Percentiles rank a stretch among this genome's conserved stretches.
These are phyloP conservation scores for Penicillium brasilianum DNA, from an alignment of 2,329 filamentous ascomycete species.

Conservation along the genomic window DNA sequence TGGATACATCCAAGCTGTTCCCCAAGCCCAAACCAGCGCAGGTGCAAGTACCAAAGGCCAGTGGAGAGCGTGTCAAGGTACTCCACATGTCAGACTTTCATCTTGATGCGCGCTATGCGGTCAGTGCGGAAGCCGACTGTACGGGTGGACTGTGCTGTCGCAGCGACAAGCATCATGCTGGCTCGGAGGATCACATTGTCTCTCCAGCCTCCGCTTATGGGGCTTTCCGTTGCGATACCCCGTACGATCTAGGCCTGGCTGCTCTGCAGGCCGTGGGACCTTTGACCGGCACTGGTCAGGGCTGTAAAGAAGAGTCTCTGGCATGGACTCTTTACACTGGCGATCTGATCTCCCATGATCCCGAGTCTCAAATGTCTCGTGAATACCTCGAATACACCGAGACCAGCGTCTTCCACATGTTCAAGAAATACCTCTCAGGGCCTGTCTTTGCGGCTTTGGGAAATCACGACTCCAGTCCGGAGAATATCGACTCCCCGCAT, in stretches of 20 bases:
- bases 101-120: constrained; percentile 60
- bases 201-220: constrained; percentile 61
- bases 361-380: constrained; percentile 56
- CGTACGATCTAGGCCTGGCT: constrained; percentile 62
- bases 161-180: constrained; percentile 46
- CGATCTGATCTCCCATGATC: constrained; percentile 62
- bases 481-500: constrained; percentile 59
- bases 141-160: constrained; percentile 59
- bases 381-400: constrained; percentile 61
- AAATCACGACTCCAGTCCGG: constrained; percentile 63
- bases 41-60: constrained; percentile 51
- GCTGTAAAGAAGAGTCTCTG: constrained; percentile 49
- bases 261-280: constrained; percentile 62
- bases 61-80: constrained; percentile 61
- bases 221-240: constrained; percentile 62
- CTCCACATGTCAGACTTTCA: constrained; percentile 63
- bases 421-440: constrained; percentile 61
- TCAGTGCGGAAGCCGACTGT: constrained; percentile 61
- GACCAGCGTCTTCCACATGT: constrained; percentile 58
- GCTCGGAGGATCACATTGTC: constrained; percentile 40
- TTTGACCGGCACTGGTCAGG: constrained; percentile 59
- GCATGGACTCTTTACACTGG: constrained; percentile 64
- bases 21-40: constrained; percentile 60
- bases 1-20: constrained; percentile 55
- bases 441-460: constrained; percentile 63